Conservation (phyloP, 768 basidiomycete species). For the Paxillus rubicundulus region DNA sequence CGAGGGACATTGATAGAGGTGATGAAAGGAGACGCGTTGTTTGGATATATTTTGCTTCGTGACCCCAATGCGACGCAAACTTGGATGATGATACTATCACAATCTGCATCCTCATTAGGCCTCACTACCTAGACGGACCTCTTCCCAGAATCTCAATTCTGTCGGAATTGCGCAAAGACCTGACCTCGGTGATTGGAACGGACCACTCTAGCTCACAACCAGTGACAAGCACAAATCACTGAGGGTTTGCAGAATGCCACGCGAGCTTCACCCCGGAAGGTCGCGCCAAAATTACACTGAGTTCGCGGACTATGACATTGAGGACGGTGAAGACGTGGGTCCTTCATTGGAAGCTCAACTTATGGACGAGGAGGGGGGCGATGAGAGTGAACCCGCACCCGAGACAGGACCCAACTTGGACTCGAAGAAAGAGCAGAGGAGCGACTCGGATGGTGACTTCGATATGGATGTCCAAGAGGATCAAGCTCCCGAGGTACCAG, state of each 20-base stretch:
- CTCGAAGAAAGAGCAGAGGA: slow-evolving; percentile 31
- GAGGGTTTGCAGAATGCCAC: slow-evolving; percentile 41
- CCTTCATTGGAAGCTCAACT: slow-evolving; percentile 33
- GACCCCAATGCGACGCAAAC: slow-evolving; percentile 1
- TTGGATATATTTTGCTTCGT: slow-evolving; percentile 20
- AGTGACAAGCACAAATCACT: background rate
- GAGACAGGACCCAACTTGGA: slow-evolving; percentile 30
- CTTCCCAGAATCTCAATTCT: too few relatives aligned
- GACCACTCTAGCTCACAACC: too few relatives aligned
- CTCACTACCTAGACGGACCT: too few relatives aligned
- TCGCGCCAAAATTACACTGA: slow-evolving; percentile 49
- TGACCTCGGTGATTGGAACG: too few relatives aligned
- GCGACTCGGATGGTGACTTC: slow-evolving; percentile 32
- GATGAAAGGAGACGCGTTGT: slow-evolving; percentile 23
- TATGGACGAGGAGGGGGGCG: slow-evolving; percentile 29
- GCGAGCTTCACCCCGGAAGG: slow-evolving; percentile 55
- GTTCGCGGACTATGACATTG: slow-evolving; percentile 33
- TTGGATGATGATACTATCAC: too few relatives aligned
- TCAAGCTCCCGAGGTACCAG: slow-evolving; percentile 10
- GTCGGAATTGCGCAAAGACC: too few relatives aligned
- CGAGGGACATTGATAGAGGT: slow-evolving; percentile 37
- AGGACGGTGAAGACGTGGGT: slow-evolving; percentile 35
- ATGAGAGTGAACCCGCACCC: slow-evolving; percentile 57
- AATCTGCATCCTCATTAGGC: too few relatives aligned
- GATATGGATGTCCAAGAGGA: slow-evolving; percentile 19